Evolutionary conservation across 371 early-diverging fungal species (phyloP).

Genomic region (Mucor velutinosus): DNA sequence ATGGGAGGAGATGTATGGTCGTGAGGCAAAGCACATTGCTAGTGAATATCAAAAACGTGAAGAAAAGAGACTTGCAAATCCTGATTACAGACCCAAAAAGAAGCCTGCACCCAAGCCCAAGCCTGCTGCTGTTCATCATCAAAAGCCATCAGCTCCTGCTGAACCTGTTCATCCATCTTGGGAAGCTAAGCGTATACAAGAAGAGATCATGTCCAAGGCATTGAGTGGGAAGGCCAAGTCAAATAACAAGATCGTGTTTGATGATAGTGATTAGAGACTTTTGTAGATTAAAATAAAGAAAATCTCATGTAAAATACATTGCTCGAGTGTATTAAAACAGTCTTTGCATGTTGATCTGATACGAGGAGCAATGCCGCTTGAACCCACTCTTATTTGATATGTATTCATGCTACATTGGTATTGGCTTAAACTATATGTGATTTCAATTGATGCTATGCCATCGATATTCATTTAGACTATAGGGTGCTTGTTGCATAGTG

Average conservation of each 20-base stretch:
- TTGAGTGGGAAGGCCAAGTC: slow-evolving; percentile 34
- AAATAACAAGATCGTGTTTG: slow-evolving; percentile 51
- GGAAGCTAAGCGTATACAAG: slow-evolving; percentile 51
- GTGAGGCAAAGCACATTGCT: slow-evolving; percentile 43
- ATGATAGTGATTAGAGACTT: slow-evolving; percentile 20
- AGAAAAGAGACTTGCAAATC: slow-evolving; percentile 28
- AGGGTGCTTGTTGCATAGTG: no score
- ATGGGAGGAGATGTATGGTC: slow-evolving; percentile 47
- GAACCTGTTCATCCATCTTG: slow-evolving; percentile 52
- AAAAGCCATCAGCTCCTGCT: background rate
- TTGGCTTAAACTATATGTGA: no score
- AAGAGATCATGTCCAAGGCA: slow-evolving; percentile 52
- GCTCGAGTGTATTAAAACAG: no score
- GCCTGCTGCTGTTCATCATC: background rate
- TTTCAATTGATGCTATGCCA: no score
- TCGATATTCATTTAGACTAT: no score
- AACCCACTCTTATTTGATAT: no score
- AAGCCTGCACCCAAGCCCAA: slow-evolving; percentile 10
- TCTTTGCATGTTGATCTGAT: no score
- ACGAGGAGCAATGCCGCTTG: no score
- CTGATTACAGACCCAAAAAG: slow-evolving; percentile 30
- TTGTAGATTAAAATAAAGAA: no score
- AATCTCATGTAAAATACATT: no score
- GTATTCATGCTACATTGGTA: no score
- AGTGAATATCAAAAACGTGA: slow-evolving; percentile 31